A percentile compares a stretch with the other conserved stretches of the same genome.
These are phyloP conservation scores for Xanthoconium separans DNA, from an alignment of 1,284 basidiomycete genomes.

Conservation along the genomic window DNA sequence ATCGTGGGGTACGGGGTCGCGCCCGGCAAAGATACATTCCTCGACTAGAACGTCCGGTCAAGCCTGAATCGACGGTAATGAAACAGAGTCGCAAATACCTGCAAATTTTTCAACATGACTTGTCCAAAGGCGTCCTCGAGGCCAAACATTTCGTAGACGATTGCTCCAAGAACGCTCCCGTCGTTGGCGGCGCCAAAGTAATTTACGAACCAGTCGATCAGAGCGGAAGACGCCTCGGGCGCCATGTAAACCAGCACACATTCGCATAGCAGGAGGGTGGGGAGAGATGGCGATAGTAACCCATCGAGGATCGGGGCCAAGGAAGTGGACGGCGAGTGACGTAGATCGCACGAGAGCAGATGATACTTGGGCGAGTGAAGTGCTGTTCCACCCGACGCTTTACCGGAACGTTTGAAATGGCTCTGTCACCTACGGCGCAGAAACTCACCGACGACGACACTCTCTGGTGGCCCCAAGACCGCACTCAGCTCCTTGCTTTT, in stretches of 20 bases:
- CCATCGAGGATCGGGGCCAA: constrained; percentile 41
- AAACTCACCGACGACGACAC: constrained; percentile 44
- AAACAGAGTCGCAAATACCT: constrained; percentile 58
- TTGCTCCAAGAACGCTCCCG: constrained; percentile 42
- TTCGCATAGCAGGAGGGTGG: constrained; percentile 82
- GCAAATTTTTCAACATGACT: constrained; percentile 86
- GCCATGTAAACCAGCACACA: constrained; percentile 88
- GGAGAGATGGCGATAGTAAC: constrained; percentile 61
- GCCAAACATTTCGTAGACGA: constrained; percentile 91
- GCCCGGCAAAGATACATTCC: constrained; percentile 76
- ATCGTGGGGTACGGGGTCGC: constrained; percentile 51
- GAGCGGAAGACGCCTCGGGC: constrained; percentile 47
- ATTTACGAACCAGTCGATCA: constrained; percentile 77
- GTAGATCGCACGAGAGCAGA: constrained; percentile 76
- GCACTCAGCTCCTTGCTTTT: constrained; percentile 63
- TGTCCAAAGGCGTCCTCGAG: constrained; percentile 81
- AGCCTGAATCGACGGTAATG: constrained; percentile 30
- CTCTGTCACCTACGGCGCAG: not conserved
- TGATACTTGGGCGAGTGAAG: constrained; percentile 69
- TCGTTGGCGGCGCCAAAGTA: constrained; percentile 40
- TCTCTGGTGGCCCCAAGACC: constrained; percentile 49
- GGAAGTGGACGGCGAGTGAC: constrained; percentile 45
- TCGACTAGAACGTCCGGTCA: constrained; percentile 46
- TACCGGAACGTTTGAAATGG: constrained; percentile 7
- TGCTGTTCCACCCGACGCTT: constrained; percentile 68